Evolutionary conservation across 2,329 filamentous ascomycete species (phyloP).

Genomic region (Cucurbitaria berberidis): DNA sequence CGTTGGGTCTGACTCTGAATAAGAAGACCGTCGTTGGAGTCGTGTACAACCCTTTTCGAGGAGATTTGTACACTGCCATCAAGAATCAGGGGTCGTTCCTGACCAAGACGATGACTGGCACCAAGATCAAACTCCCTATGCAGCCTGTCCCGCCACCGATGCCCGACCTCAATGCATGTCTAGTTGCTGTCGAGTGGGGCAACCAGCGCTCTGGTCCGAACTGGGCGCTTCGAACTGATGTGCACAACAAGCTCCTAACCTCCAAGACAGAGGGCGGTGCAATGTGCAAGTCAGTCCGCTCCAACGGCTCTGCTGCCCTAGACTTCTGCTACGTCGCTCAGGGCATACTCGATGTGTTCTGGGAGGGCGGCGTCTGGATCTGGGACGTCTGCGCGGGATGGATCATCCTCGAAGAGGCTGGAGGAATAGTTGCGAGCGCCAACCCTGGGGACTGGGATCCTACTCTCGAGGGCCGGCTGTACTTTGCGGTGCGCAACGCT

Average conservation of each 20-base stretch:
- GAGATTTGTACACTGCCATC: constrained; percentile 45
- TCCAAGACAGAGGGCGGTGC: constrained; percentile 35
- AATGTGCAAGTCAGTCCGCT: constrained; percentile 44
- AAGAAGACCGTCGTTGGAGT: constrained; percentile 45
- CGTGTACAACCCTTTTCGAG: constrained; percentile 45
- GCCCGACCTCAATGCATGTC: constrained; percentile 37
- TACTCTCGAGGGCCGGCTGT: constrained; percentile 41
- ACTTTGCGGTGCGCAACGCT: constrained; percentile 43
- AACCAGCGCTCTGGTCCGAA: constrained; percentile 45
- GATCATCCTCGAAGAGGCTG: constrained; percentile 48
- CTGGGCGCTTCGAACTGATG: constrained; percentile 43
- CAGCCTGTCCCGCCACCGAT: constrained; percentile 36
- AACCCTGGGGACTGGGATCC: constrained; percentile 48
- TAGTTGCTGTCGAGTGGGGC: constrained; percentile 48
- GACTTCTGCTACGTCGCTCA: constrained; percentile 50
- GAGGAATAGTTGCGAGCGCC: constrained; percentile 44
- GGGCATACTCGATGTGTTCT: constrained; percentile 44
- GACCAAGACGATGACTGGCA: constrained; percentile 24
- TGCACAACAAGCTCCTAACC: constrained; percentile 40
- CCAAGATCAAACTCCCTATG: constrained; percentile 35
- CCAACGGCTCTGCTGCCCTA: constrained; percentile 45
- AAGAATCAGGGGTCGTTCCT: constrained; percentile 42
- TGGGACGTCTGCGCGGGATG: constrained; percentile 50
- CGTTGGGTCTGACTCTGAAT: constrained; percentile 38
- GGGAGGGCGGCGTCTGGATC: constrained; percentile 46